Evolutionary conservation across 1,139 yeast genomes (phyloP).

Genomic region (Debaryomycetaceae sp.): DNA sequence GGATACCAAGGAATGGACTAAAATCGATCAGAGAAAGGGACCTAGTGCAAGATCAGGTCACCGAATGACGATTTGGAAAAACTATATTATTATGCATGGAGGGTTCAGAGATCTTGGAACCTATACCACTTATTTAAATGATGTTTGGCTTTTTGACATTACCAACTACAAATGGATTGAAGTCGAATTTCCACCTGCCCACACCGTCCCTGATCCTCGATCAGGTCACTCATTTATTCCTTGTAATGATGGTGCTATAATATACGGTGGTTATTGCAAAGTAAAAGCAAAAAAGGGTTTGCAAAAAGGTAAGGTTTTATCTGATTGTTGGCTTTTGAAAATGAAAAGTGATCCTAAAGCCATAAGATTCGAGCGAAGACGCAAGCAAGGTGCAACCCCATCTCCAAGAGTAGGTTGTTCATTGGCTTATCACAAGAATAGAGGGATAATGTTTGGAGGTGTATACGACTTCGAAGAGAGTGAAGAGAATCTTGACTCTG

Average conservation of each 20-base stretch:
- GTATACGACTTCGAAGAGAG: conserved; percentile 94
- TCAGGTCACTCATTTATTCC: conserved; percentile 92
- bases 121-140: conserved; percentile 78
- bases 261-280: conserved; percentile 94
- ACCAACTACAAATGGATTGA: conserved; percentile 89
- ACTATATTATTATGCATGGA: conserved; percentile 79
- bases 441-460: conserved; percentile 94
- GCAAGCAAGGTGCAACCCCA: conserved; percentile 86
- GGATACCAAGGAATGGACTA: conserved; percentile 83
- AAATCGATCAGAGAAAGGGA: conserved; percentile 64
- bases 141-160: conserved; percentile 90
- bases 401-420: conserved; percentile 95
- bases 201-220: conserved; percentile 82
- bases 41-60: conserved; percentile 94
- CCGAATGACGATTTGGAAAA: conserved; percentile 88
- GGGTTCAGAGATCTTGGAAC: conserved; percentile 91
- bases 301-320: conserved; percentile 88
- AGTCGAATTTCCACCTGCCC: conserved; percentile 81
- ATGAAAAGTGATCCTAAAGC: conserved; percentile 85
- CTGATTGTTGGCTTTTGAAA: conserved; percentile 83
- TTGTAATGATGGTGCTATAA: conserved; percentile 75
- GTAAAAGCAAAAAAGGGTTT: conserved; percentile 86
- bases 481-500: conserved; percentile 84
- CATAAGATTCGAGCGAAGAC: conserved; percentile 83
- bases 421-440: conserved; percentile 82